Percentiles rank a stretch among this genome's conserved stretches.
Evolutionary conservation across 148 eudicot species (phyloP).

Genomic region (Amaranthus palmeri): DNA sequence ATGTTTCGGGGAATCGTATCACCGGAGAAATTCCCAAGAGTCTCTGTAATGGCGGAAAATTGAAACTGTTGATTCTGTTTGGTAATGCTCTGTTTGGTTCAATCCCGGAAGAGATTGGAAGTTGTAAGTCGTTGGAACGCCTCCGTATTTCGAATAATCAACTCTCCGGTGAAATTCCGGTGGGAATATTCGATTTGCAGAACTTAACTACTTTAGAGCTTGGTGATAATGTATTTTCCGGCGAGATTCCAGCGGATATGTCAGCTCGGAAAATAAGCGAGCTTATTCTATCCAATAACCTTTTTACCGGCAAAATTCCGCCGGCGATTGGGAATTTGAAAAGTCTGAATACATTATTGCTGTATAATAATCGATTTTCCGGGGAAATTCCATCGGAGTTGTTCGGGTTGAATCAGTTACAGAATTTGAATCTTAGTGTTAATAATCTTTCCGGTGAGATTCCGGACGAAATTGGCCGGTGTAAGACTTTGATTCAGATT

Average conservation of each 20-base stretch:
- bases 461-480: constrained; percentile 30
- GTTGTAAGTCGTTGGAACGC: constrained; percentile 33
- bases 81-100: constrained; percentile 36
- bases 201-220: constrained; percentile 27
- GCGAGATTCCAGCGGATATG: constrained; percentile 39
- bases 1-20: constrained; percentile 37
- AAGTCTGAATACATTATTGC: constrained; percentile 21
- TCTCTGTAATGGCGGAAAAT: constrained; percentile 34
- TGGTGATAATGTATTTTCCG: constrained; percentile 37
- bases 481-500: constrained; percentile 25
- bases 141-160: constrained; percentile 32
- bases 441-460: constrained; percentile 45
- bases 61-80: constrained; percentile 29
- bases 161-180: constrained; percentile 34
- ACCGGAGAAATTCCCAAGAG: constrained; percentile 36
- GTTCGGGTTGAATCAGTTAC: constrained; percentile 23
- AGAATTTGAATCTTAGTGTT: constrained; percentile 23
- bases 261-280: constrained; percentile 17
- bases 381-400: constrained; percentile 46
- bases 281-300: constrained; percentile 35
- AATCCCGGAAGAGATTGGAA: constrained; percentile 38
- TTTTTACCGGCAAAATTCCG: constrained; percentile 41
- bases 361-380: constrained; percentile 37
- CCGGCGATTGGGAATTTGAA: constrained; percentile 24
- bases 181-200: constrained; percentile 40